Conservation (phyloP, 139 green algal genomes). For the Chlorella sp. region DNA sequence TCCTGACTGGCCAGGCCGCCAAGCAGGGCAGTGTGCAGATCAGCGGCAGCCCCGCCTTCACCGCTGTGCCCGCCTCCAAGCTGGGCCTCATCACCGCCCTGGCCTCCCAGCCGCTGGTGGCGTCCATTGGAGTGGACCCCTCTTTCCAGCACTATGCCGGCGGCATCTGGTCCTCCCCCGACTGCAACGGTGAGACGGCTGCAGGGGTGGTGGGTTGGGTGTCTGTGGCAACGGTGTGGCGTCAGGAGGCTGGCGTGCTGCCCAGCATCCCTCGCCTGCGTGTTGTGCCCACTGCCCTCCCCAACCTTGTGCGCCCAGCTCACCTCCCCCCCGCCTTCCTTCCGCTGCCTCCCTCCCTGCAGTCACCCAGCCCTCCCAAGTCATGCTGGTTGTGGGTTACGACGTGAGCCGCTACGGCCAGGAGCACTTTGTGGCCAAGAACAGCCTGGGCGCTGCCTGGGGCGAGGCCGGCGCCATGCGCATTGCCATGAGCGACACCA, state of each 20-base stretch:
- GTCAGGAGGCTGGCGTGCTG: too few species aligned
- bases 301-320: too few species aligned
- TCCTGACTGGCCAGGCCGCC: background rate
- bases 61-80: background rate
- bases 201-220: too few species aligned
- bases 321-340: too few species aligned
- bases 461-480: slow-evolving; percentile 22
- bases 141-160: slow-evolving; percentile 27
- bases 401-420: background rate
- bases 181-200: background rate
- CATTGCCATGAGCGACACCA: background rate
- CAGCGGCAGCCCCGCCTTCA: background rate
- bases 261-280: too few species aligned
- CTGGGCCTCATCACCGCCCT: background rate
- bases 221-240: too few species aligned
- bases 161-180: slow-evolving; percentile 3
- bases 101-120: slow-evolving; percentile 6
- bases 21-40: background rate
- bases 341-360: background rate
- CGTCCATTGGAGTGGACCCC: slow-evolving; percentile 8
- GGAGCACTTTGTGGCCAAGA: background rate
- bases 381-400: slow-evolving; percentile 16
- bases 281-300: too few species aligned
- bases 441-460: background rate
- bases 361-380: background rate